A percentile compares a stretch with the other conserved stretches of the same genome.
Conservation (phyloP, 106 monocot genomes). For the Dactylorhiza incarnata region DNA sequence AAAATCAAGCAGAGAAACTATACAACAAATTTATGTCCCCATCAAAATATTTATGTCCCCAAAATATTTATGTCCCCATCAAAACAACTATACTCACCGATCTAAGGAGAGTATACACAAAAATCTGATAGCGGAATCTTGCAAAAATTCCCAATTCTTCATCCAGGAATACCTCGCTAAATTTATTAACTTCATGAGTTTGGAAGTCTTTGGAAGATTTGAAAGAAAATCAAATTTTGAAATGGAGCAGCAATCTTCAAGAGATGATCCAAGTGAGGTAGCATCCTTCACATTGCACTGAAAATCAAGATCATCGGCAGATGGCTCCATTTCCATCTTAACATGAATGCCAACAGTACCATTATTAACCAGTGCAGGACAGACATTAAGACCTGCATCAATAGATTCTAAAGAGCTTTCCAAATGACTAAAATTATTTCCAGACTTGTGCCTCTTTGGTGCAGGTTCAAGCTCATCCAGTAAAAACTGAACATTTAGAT, state of each 20-base stretch:
- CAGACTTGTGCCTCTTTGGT: conserved; percentile 44
- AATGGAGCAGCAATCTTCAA: conserved; percentile 18
- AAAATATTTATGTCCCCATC: background rate
- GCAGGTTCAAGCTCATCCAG: conserved; percentile 44
- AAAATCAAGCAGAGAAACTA: background rate
- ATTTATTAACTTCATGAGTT: conserved; percentile 62
- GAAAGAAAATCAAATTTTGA: conserved; percentile 16
- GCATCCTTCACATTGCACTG: conserved; percentile 20
- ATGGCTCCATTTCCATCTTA: conserved; percentile 44
- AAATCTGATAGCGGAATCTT: conserved; percentile 93
- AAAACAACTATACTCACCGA: conserved; percentile 42
- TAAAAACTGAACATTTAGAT: conserved; percentile 55
- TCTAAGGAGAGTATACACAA: conserved; percentile 89
- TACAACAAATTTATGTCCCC: background rate
- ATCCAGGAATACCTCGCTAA: conserved; percentile 59
- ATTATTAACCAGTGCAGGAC: conserved; percentile 4
- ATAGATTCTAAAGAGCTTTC: conserved; percentile 4
- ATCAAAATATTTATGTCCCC: background rate
- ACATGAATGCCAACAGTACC: conserved; percentile 17
- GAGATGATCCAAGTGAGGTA: conserved; percentile 2
- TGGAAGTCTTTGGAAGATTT: conserved; percentile 42
- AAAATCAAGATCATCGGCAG: conserved; percentile 11
- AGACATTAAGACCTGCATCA: background rate
- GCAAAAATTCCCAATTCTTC: conserved; percentile 95
- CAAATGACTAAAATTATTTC: background rate